Conservation (phyloP, 2,329 filamentous ascomycete genomes). For the Fusarium haematococcum region DNA sequence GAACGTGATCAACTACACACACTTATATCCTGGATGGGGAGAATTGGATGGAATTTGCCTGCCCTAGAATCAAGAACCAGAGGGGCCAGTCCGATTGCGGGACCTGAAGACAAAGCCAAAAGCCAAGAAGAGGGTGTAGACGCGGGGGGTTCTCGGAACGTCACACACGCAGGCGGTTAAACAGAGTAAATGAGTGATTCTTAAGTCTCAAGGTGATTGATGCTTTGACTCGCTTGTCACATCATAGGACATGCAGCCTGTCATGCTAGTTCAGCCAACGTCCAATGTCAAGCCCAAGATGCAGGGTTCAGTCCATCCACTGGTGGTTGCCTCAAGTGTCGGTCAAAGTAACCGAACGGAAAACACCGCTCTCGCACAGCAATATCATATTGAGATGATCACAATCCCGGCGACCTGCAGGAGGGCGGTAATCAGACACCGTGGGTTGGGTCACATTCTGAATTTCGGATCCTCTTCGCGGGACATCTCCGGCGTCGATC, state of each 20-base stretch:
- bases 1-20: background rate
- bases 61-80: background rate
- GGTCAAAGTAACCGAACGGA: conserved; percentile 17
- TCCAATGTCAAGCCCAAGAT: background rate
- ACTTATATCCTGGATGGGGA: background rate
- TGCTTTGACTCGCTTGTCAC: conserved; percentile 5
- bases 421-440: conserved; percentile 10
- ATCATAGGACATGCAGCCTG: conserved; percentile 6
- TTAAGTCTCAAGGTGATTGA: background rate
- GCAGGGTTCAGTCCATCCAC: conserved; percentile 6
- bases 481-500: conserved; percentile 29
- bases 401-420: conserved; percentile 29
- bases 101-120: background rate
- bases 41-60: background rate
- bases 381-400: conserved; percentile 14
- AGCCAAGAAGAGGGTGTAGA: background rate
- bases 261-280: conserved; percentile 4
- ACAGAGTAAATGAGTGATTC: background rate
- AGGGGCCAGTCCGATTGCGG: background rate
- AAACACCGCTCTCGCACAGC: background rate
- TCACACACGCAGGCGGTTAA: background rate
- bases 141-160: background rate
- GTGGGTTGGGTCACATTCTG: conserved; percentile 9
- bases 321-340: conserved; percentile 20
- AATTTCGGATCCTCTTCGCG: conserved; percentile 3